A percentile compares a stretch with the other conserved stretches of the same genome.
These are phyloP conservation scores for Trametes elegans DNA, from an alignment of 768 basidiomycete species.

Conservation along the genomic window DNA sequence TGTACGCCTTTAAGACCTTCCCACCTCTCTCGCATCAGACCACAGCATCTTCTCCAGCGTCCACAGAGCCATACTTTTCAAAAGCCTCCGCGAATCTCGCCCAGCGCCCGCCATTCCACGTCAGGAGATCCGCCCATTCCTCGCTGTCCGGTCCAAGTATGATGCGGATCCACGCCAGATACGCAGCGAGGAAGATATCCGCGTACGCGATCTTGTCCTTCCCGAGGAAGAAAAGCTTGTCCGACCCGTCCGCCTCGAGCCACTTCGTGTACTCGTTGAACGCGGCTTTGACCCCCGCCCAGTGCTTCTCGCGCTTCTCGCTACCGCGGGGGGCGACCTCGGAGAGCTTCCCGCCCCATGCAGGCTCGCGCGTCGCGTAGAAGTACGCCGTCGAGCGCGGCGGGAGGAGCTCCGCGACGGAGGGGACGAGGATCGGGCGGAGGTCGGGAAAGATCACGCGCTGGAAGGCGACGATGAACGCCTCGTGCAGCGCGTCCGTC, in stretches of 20 bases:
- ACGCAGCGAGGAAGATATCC: conserved; percentile 35
- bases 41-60: conserved; percentile 29
- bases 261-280: conserved; percentile 29
- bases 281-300: conserved; percentile 31
- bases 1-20: no score
- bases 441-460: conserved; percentile 23
- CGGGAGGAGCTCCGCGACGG: not conserved
- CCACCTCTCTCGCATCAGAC: no score
- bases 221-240: conserved; percentile 35
- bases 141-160: conserved; percentile 28
- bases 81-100: conserved; percentile 32
- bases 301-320: conserved; percentile 27
- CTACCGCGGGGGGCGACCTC: conserved; percentile 27
- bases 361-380: conserved; percentile 33
- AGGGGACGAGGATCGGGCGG: conserved; percentile 15
- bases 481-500: conserved; percentile 40
- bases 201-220: conserved; percentile 33
- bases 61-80: conserved; percentile 30
- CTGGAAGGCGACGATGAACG: conserved; percentile 31
- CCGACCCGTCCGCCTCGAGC: conserved; percentile 30
- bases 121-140: conserved; percentile 33
- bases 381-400: conserved; percentile 29
- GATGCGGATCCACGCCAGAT: conserved; percentile 36
- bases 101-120: conserved; percentile 42
- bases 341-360: conserved; percentile 30